Conservation (phyloP, 164 flowering plant species). For the Vitis riparia region DNA sequence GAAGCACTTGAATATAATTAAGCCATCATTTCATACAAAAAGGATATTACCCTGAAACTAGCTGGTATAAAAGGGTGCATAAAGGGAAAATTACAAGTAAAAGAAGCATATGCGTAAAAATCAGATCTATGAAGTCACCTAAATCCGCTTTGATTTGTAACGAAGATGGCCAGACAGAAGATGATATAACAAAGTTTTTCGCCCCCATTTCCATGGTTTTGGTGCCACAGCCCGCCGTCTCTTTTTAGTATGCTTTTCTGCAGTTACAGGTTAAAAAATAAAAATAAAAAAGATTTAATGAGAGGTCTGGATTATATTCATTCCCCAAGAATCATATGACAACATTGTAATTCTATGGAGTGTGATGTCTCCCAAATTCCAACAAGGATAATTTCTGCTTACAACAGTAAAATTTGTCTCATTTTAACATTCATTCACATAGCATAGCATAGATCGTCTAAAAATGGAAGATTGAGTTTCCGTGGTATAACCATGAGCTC, state of each 20-base stretch:
- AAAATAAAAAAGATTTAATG: neutral
- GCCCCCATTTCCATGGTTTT: constrained; percentile 81
- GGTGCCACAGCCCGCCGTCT: constrained; percentile 36
- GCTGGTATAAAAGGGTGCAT: neutral
- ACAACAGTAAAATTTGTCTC: too few relatives aligned
- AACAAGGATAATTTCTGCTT: too few relatives aligned
- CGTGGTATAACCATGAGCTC: too few relatives aligned
- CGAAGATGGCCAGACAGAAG: constrained; percentile 24
- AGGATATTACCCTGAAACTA: neutral
- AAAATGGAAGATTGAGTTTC: too few relatives aligned
- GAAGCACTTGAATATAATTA: neutral
- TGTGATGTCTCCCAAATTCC: too few relatives aligned
- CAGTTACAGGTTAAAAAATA: constrained; percentile 11
- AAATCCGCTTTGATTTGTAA: constrained; percentile 18
- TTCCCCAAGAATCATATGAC: too few relatives aligned
- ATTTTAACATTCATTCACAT: too few relatives aligned
- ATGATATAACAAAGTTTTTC: constrained; percentile 52
- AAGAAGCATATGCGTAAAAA: neutral
- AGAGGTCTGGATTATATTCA: too few relatives aligned
- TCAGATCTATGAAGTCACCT: neutral
- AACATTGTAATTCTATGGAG: too few relatives aligned
- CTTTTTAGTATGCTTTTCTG: constrained; percentile 47
- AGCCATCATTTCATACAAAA: neutral
- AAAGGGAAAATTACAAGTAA: neutral
- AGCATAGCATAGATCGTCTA: too few relatives aligned